Conservation (phyloP, 2,329 filamentous ascomycete genomes). For the Aspergillus caelatus region DNA sequence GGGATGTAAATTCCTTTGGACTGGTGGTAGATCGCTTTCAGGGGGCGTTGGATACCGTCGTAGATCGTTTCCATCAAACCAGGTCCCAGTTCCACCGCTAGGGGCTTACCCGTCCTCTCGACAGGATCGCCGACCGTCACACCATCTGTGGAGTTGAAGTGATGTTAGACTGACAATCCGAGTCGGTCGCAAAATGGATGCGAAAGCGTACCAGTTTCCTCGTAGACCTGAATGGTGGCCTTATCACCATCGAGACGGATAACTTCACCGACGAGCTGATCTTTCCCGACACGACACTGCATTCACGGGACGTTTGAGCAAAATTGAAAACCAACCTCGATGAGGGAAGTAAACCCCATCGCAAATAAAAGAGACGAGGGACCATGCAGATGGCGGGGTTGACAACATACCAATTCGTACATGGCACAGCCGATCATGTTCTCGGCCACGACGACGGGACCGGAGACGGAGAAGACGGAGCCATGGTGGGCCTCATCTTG, state of each 20-base stretch:
- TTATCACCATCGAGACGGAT: slow-evolving; percentile 96
- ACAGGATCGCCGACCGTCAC: slow-evolving; percentile 96
- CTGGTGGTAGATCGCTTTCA: slow-evolving; percentile 76
- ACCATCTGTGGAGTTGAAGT: slow-evolving; percentile 60
- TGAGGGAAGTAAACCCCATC: background rate
- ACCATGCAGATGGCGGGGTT: background rate
- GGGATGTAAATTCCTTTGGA: slow-evolving; percentile 96
- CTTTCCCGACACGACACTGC: slow-evolving; percentile 87
- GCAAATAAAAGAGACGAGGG: background rate
- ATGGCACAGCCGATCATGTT: slow-evolving; percentile 99
- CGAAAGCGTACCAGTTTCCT: slow-evolving; percentile 77
- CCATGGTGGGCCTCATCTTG: slow-evolving; percentile 61
- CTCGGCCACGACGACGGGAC: slow-evolving; percentile 93
- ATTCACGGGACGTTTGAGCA: background rate
- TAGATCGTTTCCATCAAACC: slow-evolving; percentile 99
- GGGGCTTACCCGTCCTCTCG: slow-evolving; percentile 83
- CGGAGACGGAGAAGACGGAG: slow-evolving; percentile 72
- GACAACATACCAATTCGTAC: slow-evolving; percentile 84
- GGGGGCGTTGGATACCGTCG: slow-evolving; percentile 96
- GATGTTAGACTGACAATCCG: slow-evolving; percentile 14
- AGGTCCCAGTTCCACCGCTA: slow-evolving; percentile 95
- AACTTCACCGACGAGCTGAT: slow-evolving; percentile 92
- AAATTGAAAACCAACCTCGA: background rate
- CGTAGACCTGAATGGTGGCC: slow-evolving; percentile 97
- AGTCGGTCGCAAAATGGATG: slow-evolving; percentile 12